phyloP scores from a whole-genome alignment of 2,329 filamentous ascomycete species.

The Paraconiothyrium brasiliense region DNA sequence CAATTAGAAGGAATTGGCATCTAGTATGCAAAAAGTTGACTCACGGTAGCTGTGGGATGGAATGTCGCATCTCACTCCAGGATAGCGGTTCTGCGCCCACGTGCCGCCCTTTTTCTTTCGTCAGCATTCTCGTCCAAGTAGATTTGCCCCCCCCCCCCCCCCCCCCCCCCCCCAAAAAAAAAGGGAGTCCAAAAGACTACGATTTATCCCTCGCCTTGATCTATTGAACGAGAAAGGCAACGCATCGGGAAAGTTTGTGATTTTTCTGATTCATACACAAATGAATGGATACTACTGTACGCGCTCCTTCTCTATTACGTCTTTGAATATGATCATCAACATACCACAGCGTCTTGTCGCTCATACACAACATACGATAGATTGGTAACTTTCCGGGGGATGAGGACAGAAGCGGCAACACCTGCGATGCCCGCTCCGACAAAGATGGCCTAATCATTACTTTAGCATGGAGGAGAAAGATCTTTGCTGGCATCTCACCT shows the following conservation, averaged over 20 bases:
- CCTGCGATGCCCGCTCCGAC: slow-evolving; percentile 1
- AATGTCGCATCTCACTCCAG: slow-evolving; percentile 1
- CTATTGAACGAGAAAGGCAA: not conserved
- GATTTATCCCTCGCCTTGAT: not conserved
- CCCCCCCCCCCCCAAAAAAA: too few relatives aligned
- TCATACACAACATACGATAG: not conserved
- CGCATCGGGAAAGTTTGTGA: too few relatives aligned
- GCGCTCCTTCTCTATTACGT: too few relatives aligned
- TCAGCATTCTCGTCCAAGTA: not conserved
- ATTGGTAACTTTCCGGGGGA: not conserved
- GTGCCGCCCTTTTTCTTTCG: not conserved
- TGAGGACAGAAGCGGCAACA: not conserved
- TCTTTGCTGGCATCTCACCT: not conserved
- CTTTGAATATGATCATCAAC: not conserved
- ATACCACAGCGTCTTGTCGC: not conserved
- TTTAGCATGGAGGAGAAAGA: not conserved
- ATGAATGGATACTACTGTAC: too few relatives aligned
- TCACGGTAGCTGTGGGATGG: not conserved
- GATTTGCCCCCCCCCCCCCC: not conserved
- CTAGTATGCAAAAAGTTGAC: not conserved
- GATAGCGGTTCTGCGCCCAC: not conserved
- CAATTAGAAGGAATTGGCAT: not conserved
- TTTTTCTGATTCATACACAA: not conserved
- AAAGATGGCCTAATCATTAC: not conserved
- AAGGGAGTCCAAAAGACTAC: not conserved